Percentiles rank a stretch among this genome's conserved stretches.
Conservation (phyloP, 371 early-diverging fungal genomes). For the Basidiobolus meristosporus region DNA sequence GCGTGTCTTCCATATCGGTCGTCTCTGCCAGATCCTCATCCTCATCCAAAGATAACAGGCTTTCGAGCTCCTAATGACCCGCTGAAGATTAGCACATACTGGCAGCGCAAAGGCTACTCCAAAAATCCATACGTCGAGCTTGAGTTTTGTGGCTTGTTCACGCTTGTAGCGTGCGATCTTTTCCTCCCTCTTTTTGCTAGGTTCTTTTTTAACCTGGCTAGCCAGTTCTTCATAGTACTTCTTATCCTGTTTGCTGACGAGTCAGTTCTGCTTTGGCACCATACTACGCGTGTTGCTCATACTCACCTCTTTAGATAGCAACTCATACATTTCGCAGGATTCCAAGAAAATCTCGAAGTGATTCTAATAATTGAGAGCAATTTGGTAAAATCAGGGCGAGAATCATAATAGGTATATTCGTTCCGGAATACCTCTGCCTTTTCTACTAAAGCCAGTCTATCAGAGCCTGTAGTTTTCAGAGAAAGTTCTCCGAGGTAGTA, state of each 20-base stretch:
- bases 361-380: not conserved
- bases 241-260: not conserved
- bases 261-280: constrained; percentile 4
- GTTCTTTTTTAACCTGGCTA: constrained; percentile 5
- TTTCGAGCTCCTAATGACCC: constrained; percentile 8
- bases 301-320: constrained; percentile 4
- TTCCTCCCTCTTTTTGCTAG: constrained; percentile 29
- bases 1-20: constrained; percentile 44
- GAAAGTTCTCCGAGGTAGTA: constrained; percentile 56
- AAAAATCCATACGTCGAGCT: constrained; percentile 15
- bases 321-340: constrained; percentile 6
- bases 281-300: constrained; percentile 7
- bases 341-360: constrained; percentile 1
- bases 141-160: constrained; percentile 36
- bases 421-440: constrained; percentile 19
- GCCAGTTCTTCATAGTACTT: not conserved
- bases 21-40: constrained; percentile 23
- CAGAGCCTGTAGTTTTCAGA: constrained; percentile 21
- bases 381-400: not conserved
- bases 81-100: not conserved
- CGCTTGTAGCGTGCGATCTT: constrained; percentile 63
- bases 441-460: constrained; percentile 20
- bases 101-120: not conserved
- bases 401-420: not conserved
- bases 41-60: constrained; percentile 5